A percentile compares a stretch with the other conserved stretches of the same genome.
These are phyloP conservation scores for Spizellomyces sp. DNA, from an alignment of 192 early-diverging fungal species.

Conservation along the genomic window DNA sequence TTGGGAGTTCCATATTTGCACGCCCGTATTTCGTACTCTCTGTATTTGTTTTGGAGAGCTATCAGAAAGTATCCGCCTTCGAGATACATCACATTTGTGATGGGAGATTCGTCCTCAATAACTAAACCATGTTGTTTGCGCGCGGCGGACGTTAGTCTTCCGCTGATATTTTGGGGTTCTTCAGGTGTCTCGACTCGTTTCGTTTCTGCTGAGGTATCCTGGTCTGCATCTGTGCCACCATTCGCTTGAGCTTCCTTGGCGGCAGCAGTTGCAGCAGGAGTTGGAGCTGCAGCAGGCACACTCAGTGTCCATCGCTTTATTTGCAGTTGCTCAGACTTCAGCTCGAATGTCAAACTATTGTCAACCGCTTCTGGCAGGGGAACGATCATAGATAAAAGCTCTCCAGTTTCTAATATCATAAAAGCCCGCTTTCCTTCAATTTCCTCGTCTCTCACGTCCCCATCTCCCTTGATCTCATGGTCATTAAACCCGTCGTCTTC, in stretches of 20 bases:
- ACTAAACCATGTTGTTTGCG: constrained; percentile 49
- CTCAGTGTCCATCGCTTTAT: constrained; percentile 46
- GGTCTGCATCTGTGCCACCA: not conserved
- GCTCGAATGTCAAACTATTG: constrained; percentile 44
- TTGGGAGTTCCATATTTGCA: constrained; percentile 46
- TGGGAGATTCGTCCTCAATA: constrained; percentile 35
- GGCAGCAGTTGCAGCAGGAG: constrained; percentile 12
- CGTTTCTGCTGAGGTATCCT: not conserved
- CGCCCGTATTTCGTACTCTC: constrained; percentile 52
- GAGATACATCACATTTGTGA: constrained; percentile 45
- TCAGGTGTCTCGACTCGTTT: constrained; percentile 7
- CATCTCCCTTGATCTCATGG: constrained; percentile 28
- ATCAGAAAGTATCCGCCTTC: constrained; percentile 56
- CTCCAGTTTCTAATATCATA: constrained; percentile 41
- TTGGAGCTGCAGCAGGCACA: constrained; percentile 32
- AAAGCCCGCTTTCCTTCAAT: constrained; percentile 39
- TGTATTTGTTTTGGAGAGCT: constrained; percentile 50
- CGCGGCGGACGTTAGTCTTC: constrained; percentile 37
- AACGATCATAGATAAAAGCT: constrained; percentile 37
- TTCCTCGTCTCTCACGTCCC: constrained; percentile 36
- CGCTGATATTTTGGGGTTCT: constrained; percentile 10
- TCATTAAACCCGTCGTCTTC: constrained; percentile 26
- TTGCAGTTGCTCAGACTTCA: constrained; percentile 17
- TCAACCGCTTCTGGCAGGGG: constrained; percentile 41
- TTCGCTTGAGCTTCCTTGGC: constrained; percentile 24